Percentiles rank a stretch among this genome's conserved stretches.
Evolutionary conservation across 2,329 filamentous ascomycete genomes (phyloP).

Genomic region (Penicillium sp.): DNA sequence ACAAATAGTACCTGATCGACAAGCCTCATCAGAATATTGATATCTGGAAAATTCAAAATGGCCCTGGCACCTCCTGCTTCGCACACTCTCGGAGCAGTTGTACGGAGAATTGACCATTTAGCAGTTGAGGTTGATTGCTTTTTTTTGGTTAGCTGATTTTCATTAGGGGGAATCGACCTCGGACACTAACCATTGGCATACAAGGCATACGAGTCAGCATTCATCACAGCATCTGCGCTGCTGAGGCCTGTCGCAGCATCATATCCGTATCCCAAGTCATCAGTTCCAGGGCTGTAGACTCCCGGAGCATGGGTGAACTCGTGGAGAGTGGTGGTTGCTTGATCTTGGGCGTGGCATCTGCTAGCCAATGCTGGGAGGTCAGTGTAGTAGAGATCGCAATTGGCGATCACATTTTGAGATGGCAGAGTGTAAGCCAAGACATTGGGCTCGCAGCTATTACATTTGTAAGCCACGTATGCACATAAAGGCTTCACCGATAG

Average conservation of each 20-base stretch:
- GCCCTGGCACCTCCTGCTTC: background rate
- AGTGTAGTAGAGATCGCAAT: conserved; percentile 59
- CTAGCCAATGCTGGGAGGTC: conserved; percentile 50
- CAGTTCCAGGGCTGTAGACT: conserved; percentile 55
- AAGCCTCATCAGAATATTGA: background rate
- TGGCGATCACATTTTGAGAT: conserved; percentile 55
- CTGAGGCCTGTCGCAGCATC: conserved; percentile 47
- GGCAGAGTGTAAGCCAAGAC: conserved; percentile 64
- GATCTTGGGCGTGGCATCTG: conserved; percentile 63
- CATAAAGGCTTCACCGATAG: background rate
- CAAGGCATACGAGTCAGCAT: conserved; percentile 63
- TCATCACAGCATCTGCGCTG: conserved; percentile 54
- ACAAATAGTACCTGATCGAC: background rate
- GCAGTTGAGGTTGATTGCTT: conserved; percentile 22
- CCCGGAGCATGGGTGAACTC: conserved; percentile 63
- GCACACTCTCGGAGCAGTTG: background rate
- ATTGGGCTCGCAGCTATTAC: conserved; percentile 43
- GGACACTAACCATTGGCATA: conserved; percentile 48
- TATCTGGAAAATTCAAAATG: background rate
- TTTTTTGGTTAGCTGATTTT: background rate
- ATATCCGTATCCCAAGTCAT: conserved; percentile 61
- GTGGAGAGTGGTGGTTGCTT: conserved; percentile 63
- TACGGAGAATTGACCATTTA: background rate
- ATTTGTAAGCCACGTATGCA: background rate
- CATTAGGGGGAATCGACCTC: background rate